These are phyloP conservation scores for Neurospora sp. DNA, from an alignment of 2,329 filamentous ascomycete genomes.

Conservation along the genomic window DNA sequence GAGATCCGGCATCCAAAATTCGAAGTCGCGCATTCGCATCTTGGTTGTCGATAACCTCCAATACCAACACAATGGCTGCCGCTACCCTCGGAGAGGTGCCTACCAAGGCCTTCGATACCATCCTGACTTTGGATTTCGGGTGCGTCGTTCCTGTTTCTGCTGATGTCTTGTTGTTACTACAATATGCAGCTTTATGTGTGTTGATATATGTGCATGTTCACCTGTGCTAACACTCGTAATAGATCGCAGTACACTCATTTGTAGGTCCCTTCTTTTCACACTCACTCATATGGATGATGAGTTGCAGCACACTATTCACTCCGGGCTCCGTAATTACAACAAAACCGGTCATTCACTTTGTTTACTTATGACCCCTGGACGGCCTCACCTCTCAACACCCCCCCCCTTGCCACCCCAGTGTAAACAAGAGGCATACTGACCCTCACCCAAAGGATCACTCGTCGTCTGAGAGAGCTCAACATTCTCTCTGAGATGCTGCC, in stretches of 20 bases:
- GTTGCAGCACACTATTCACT: background rate
- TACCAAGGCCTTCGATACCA: constrained; percentile 14
- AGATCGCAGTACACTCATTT: constrained; percentile 15
- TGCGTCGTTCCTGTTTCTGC: constrained; percentile 5
- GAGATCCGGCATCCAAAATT: background rate
- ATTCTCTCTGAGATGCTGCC: constrained; percentile 77
- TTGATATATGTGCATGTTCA: background rate
- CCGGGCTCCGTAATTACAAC: background rate
- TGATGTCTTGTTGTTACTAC: background rate
- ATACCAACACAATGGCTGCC: background rate
- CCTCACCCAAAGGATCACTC: constrained; percentile 11
- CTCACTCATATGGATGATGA: background rate
- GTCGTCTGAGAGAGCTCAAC: constrained; percentile 12
- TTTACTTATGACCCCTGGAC: background rate
- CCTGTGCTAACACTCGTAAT: background rate
- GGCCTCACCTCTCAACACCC: background rate
- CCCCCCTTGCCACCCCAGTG: background rate
- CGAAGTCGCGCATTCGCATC: background rate
- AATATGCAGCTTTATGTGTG: background rate
- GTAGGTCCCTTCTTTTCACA: constrained; percentile 6
- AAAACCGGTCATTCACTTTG: background rate
- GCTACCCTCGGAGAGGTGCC: background rate
- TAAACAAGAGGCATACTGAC: constrained; percentile 3
- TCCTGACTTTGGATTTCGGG: constrained; percentile 16
- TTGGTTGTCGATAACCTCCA: background rate